Evolutionary conservation across 495 filamentous ascomycete genomes (phyloP).

Genomic region (Penicillium paradoxum): DNA sequence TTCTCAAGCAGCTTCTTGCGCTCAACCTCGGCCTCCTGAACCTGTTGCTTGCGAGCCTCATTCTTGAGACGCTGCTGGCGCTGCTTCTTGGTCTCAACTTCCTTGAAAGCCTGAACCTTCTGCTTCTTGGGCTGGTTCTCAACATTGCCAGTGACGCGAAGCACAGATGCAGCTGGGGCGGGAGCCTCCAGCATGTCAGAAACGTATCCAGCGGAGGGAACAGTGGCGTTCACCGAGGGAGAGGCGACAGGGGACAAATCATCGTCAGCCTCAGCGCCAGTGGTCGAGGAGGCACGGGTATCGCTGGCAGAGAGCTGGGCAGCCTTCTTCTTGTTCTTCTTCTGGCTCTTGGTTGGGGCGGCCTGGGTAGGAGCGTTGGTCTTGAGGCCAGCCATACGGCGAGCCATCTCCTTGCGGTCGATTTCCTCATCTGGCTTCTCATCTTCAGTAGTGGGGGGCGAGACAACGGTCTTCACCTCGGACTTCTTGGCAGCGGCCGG

Average conservation of each 20-base stretch:
- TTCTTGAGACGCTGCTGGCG: slow-evolving; percentile 79
- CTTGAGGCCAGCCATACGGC: slow-evolving; percentile 61
- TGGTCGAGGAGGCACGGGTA: slow-evolving; percentile 61
- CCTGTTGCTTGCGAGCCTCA: slow-evolving; percentile 64
- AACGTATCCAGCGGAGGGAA: slow-evolving; percentile 53
- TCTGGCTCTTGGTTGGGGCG: slow-evolving; percentile 43
- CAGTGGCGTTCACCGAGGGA: slow-evolving; percentile 48
- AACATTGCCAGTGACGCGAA: slow-evolving; percentile 64
- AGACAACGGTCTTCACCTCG: slow-evolving; percentile 37
- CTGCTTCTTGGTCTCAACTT: slow-evolving; percentile 81
- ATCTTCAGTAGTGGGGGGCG: slow-evolving; percentile 32
- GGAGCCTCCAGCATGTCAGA: slow-evolving; percentile 83
- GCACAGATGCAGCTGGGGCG: slow-evolving; percentile 62
- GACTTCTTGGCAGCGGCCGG: slow-evolving; percentile 23
- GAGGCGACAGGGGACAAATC: slow-evolving; percentile 65
- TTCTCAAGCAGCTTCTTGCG: slow-evolving; percentile 68
- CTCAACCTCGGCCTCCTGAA: slow-evolving; percentile 69
- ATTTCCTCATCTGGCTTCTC: slow-evolving; percentile 55
- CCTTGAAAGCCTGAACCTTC: slow-evolving; percentile 53
- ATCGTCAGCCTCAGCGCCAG: slow-evolving; percentile 77
- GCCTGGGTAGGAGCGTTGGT: slow-evolving; percentile 48
- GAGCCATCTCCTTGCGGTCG: slow-evolving; percentile 68
- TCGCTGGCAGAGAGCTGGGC: slow-evolving; percentile 25
- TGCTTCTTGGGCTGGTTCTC: slow-evolving; percentile 59
- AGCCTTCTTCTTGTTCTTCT: slow-evolving; percentile 56